A percentile compares a stretch with the other conserved stretches of the same genome.
Evolutionary conservation across 2,329 filamentous ascomycete genomes (phyloP).

Genomic region (Lecanicillium sp.): DNA sequence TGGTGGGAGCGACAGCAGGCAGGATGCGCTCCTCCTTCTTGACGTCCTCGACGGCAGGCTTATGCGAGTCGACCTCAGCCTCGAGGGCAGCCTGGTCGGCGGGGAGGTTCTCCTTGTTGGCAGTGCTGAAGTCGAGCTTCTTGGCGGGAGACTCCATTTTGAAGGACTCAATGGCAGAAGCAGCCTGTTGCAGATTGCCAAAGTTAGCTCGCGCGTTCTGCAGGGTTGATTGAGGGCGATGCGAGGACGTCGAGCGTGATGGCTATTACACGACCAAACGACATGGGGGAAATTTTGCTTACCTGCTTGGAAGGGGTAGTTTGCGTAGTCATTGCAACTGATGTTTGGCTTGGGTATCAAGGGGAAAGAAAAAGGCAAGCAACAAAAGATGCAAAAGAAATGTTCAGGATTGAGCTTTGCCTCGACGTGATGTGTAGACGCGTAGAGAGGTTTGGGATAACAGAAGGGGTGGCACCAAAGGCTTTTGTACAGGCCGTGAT

Average conservation of each 20-base stretch:
- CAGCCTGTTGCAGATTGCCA: conserved; percentile 53
- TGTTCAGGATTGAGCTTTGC: conserved; percentile 14
- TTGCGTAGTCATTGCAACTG: conserved; percentile 63
- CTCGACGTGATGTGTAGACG: conserved; percentile 18
- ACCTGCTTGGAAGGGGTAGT: conserved; percentile 56
- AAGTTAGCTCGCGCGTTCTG: conserved; percentile 21
- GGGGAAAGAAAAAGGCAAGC: conserved; percentile 4
- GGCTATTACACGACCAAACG: conserved; percentile 2
- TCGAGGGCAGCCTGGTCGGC: conserved; percentile 41
- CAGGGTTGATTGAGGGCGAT: conserved; percentile 5
- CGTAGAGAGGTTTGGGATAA: conserved; percentile 14
- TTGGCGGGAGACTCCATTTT: conserved; percentile 91
- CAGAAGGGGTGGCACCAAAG: conserved; percentile 20
- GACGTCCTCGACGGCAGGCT: conserved; percentile 44
- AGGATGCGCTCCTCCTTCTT: conserved; percentile 37
- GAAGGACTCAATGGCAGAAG: conserved; percentile 76
- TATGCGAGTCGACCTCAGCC: conserved; percentile 51
- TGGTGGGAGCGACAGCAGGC: conserved; percentile 35
- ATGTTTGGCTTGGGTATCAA: conserved; percentile 7
- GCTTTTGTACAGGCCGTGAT: conserved; percentile 29
- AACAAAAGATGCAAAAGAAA: conserved; percentile 10
- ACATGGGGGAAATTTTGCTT: conserved; percentile 22
- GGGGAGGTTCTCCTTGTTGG: conserved; percentile 75
- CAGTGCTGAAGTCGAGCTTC: conserved; percentile 71
- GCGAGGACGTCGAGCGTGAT: conserved; percentile 2